Evolutionary conservation across 805 yeast species (phyloP).

Genomic region (Metschnikowia cubensis): DNA sequence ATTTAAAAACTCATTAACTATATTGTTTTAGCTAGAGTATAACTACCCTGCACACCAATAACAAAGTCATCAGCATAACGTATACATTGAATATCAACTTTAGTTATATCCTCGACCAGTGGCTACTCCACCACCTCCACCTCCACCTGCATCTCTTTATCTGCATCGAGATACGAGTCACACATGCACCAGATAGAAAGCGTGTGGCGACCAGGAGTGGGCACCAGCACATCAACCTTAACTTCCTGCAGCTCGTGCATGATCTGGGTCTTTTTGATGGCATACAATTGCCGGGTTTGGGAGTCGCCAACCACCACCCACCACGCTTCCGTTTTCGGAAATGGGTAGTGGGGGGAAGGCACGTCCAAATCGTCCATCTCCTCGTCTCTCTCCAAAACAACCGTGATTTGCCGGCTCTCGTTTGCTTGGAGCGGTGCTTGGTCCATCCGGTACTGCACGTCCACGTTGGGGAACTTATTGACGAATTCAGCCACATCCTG

Average conservation of each 20-base stretch:
- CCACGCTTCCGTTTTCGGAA: slow-evolving; percentile 66
- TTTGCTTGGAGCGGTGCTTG: slow-evolving; percentile 40
- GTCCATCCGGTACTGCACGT: slow-evolving; percentile 53
- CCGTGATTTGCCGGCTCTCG: slow-evolving; percentile 44
- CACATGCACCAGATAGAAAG: slow-evolving; percentile 82
- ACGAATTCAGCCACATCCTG: slow-evolving; percentile 79
- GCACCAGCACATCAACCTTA: slow-evolving; percentile 52
- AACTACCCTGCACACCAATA: too few relatives aligned
- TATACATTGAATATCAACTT: too few relatives aligned
- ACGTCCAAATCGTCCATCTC: slow-evolving; percentile 66
- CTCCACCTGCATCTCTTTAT: slow-evolving; percentile 62
- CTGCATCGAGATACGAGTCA: slow-evolving; percentile 91
- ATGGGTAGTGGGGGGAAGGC: slow-evolving; percentile 56
- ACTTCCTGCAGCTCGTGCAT: slow-evolving; percentile 50
- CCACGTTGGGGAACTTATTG: slow-evolving; percentile 85
- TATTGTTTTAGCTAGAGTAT: too few relatives aligned
- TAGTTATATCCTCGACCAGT: too few relatives aligned
- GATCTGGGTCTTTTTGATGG: slow-evolving; percentile 62
- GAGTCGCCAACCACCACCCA: slow-evolving; percentile 84
- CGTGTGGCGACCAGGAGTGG: slow-evolving; percentile 56
- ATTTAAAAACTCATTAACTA: too few relatives aligned
- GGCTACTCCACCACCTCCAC: background rate
- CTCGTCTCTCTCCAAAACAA: slow-evolving; percentile 67
- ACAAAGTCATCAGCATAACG: too few relatives aligned
- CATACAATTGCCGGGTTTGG: slow-evolving; percentile 56